Evolutionary conservation across 2,329 filamentous ascomycete species (phyloP), one percentile per base, ranked within the genome.

Genomic region (Fusarium nematophilum): DNA sequence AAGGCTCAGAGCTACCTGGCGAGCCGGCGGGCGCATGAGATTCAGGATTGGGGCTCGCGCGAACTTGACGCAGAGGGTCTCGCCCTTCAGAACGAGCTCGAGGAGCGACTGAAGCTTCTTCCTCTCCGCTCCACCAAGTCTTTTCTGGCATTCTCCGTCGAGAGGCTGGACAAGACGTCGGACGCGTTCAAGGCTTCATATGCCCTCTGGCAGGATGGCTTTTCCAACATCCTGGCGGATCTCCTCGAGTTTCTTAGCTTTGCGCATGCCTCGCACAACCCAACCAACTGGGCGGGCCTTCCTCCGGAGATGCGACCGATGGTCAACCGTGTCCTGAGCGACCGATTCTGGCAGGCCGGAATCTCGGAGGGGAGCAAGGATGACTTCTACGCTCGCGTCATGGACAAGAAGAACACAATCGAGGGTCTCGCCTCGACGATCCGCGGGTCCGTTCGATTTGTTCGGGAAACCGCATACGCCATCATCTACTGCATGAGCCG

Each of bases 291-390:
- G 94, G 81, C 83, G 9, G 85, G 88, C 26, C 78, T 97, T 13
- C 89, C 93, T 2, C 73, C 80, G 9, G 92, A 96, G 34, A 89
- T 96, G 81, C 88, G 88, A 54, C 79, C 83, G 5, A 86, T 96
- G 46, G 90, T 98, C 31, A 85, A 87, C 36, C 86, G 91, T 17
- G 92, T 98, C 15, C 79, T 99, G 17, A 96, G 93, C 11, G 95
- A 99, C 75, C 86, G 95, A 18, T 99, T 99, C 74, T 99, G 95
- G 95, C 95, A 99, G 79, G 92, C 93, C 6, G 95, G 95, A 9
- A 99, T 99, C 44, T 98, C 95, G 0, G 91, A 90, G 59, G 95
- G 96, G 21, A 98, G 92, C 67, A 93, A 95, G 73, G 95, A 98
- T 60, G 94, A 98, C 54, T 99, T 99, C 73, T 98, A 97, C 74